Conservation (phyloP, 345 rosid species). For the Eucalyptus leucophloia region DNA sequence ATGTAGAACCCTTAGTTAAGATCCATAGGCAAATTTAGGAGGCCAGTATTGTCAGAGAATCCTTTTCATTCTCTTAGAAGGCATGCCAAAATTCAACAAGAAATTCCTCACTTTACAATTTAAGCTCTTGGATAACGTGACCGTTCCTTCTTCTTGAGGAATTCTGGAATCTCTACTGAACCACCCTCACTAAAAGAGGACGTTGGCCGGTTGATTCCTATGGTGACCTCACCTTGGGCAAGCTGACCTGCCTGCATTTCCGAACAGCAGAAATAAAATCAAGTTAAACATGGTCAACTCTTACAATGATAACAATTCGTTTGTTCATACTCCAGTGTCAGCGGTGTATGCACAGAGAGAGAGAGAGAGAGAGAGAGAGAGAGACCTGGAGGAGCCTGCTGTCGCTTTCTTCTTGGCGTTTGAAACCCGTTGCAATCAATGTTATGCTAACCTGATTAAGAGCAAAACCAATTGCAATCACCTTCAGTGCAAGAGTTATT, state of each 20-base stretch:
- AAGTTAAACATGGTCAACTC: not conserved
- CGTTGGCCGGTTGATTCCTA: slow-evolving; percentile 48
- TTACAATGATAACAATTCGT: not conserved
- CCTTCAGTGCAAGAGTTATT: not conserved
- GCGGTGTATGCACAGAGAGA: not conserved
- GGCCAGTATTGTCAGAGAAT: not conserved
- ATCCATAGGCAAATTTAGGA: not conserved
- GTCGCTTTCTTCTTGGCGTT: slow-evolving; percentile 78
- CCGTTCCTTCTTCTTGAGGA: slow-evolving; percentile 86
- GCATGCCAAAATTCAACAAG: not conserved
- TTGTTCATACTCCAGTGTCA: slow-evolving; percentile 14
- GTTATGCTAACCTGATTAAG: slow-evolving; percentile 72
- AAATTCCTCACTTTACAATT: not conserved
- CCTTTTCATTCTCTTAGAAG: not conserved
- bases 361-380: not conserved
- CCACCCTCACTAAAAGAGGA: slow-evolving; percentile 58
- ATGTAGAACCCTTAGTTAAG: not conserved
- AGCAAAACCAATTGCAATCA: not conserved
- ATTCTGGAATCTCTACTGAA: slow-evolving; percentile 85
- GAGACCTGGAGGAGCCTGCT: slow-evolving; percentile 57
- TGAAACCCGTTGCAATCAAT: slow-evolving; percentile 88
- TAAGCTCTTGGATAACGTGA: slow-evolving; percentile 72
- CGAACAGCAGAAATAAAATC: not conserved
- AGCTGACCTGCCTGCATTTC: slow-evolving; percentile 41
- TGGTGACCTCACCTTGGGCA: slow-evolving; percentile 34